phyloP scores from a whole-genome alignment of 345 rosid species.

The Salix purpurea region DNA sequence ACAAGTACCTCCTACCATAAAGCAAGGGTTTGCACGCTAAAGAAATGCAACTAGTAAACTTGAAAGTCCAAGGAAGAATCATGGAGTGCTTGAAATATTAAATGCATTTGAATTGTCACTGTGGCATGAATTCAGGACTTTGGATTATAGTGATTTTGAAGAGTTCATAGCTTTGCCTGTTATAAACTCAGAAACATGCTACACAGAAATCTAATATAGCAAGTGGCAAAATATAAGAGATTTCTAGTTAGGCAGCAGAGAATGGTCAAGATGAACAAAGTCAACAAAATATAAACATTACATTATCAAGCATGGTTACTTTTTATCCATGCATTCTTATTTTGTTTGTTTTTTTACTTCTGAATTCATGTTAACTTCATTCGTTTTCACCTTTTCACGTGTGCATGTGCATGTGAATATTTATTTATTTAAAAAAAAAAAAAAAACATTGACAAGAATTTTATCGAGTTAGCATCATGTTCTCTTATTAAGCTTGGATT shows the following conservation, averaged over 20 bases:
- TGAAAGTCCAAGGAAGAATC: background rate
- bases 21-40: background rate
- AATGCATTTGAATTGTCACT: background rate
- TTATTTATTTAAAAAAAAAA: too few relatives aligned
- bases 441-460: too few relatives aligned
- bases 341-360: too few relatives aligned
- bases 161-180: background rate
- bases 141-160: background rate
- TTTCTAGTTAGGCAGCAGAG: background rate
- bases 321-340: too few relatives aligned
- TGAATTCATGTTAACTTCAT: too few relatives aligned
- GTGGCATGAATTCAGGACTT: background rate
- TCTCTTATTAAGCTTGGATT: too few relatives aligned
- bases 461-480: too few relatives aligned
- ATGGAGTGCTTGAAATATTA: background rate
- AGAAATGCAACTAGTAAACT: too few relatives aligned
- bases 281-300: too few relatives aligned
- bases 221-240: background rate
- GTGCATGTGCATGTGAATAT: too few relatives aligned
- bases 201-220: accelerated
- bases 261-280: background rate
- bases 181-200: background rate
- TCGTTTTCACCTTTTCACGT: too few relatives aligned
- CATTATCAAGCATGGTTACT: too few relatives aligned
- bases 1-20: background rate